Base-by-base conservation (phyloP, 805 yeast species). In the Wickerhamomyces xylosicus region DNA sequence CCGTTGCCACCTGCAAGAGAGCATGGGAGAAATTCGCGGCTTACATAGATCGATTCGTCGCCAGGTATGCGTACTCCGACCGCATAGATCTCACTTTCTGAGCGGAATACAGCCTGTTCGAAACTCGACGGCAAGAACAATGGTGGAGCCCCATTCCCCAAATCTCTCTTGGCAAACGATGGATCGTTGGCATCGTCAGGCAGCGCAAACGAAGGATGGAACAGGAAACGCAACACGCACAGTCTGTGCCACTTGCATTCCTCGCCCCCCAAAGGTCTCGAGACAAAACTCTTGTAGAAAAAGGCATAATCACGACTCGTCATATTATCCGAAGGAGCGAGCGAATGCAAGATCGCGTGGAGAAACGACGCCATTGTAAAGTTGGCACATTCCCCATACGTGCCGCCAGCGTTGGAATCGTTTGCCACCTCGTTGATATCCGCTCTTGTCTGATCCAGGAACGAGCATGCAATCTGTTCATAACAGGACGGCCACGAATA, bases 331-430 rank as follows among this genome's bases (percentile, higher is more conserved):
- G 97, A 97, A 46, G 90, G 82, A 0, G 96, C 95, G 32, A 90
- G 64, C 21, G 76, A 63, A 57, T 90, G 97, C 1, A 98, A 97
- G 37, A 90, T 80, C 56, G 90, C 97, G 58, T 90, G 97, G 81
- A 89, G 69, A 50, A 87, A 89, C 0, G 97, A 97, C 34, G 97
- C 97, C 49, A 85, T 55, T 1, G 96, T 85, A 29, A 90, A 71
- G 43, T 83, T 81, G 34, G 83, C 61, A 51, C 94, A 83, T 59
- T 90, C 97, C 95, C 96, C 90, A 40, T 80, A 72, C 1, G 94
- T 71, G 0, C 92, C 83, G 56, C 95, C 82, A 54, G 89, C 82
- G 49, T 76, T 73, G 47, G 80, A 68, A 58, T 92, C 98, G 58
- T 92, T 87, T 10, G 95, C 96, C n/a, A 90, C 95, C 42, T 83